Conservation (phyloP, 495 filamentous ascomycete species). For the Corynascus novoguineensis region DNA sequence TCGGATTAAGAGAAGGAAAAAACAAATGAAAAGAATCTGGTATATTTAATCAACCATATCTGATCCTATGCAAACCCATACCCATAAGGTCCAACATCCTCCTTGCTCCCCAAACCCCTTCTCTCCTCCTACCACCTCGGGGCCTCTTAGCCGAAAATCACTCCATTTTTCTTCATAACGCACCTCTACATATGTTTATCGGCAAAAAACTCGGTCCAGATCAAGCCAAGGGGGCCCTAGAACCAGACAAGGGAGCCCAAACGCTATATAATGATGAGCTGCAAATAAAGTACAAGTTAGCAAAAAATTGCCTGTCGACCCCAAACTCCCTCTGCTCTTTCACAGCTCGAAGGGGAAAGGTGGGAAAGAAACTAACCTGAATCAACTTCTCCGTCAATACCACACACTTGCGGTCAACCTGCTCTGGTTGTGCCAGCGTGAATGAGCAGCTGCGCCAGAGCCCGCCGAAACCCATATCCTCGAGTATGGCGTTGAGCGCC, state of each 20-base stretch:
- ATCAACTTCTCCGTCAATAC: slow-evolving; percentile 53
- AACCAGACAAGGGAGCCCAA: too few species aligned
- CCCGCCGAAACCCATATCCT: slow-evolving; percentile 54
- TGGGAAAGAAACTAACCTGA: slow-evolving; percentile 49
- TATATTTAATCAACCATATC: not conserved
- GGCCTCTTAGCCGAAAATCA: too few species aligned
- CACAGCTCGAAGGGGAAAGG: too few species aligned
- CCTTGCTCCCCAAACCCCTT: not conserved
- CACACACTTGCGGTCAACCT: slow-evolving; percentile 47
- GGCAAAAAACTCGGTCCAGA: too few species aligned
- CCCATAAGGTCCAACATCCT: not conserved
- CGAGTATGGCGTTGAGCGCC: slow-evolving; percentile 40
- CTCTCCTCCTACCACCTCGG: too few species aligned
- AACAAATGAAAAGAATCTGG: not conserved
- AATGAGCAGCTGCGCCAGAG: slow-evolving; percentile 49
- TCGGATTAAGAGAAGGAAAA: not conserved
- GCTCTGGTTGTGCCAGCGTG: slow-evolving; percentile 38
- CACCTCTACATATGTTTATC: too few species aligned
- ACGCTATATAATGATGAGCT: too few species aligned
- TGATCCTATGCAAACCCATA: not conserved
- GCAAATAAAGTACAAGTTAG: not conserved
- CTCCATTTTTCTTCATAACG: too few species aligned
- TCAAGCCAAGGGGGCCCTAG: too few species aligned
- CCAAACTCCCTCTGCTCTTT: too few species aligned
- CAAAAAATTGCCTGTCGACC: too few species aligned